phyloP scores from a whole-genome alignment of 1,284 basidiomycete species.

The Entoloma clypeatum region DNA sequence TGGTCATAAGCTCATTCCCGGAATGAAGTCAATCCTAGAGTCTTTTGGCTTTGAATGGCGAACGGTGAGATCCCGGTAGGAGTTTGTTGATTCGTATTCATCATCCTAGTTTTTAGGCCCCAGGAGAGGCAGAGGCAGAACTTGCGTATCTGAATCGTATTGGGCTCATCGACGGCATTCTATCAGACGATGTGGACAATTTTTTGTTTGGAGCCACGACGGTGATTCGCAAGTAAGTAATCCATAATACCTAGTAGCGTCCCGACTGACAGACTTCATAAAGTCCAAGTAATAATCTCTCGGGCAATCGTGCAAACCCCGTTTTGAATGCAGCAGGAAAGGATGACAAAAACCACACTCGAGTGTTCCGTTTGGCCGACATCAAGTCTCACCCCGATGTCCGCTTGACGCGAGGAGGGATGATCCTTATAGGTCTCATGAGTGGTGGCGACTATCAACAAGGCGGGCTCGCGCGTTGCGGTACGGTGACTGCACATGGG shows the following conservation, averaged over 20 bases:
- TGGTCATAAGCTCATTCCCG: conserved; percentile 53
- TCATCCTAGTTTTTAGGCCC: conserved; percentile 50
- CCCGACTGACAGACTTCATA: conserved; percentile 7
- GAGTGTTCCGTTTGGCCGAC: conserved; percentile 56
- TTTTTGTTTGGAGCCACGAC: conserved; percentile 85
- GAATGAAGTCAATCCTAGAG: conserved; percentile 79
- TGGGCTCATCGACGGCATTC: conserved; percentile 83
- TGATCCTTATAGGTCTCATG: conserved; percentile 84
- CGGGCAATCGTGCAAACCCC: conserved; percentile 61
- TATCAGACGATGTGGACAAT: conserved; percentile 93
- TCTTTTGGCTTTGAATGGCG: conserved; percentile 89
- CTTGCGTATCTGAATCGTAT: conserved; percentile 81
- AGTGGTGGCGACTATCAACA: conserved; percentile 90
- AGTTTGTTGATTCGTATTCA: neutral
- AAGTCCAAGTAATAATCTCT: conserved; percentile 72
- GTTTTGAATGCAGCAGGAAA: conserved; percentile 61
- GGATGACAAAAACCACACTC: conserved; percentile 72
- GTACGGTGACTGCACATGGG: conserved; percentile 59
- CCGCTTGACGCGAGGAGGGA: conserved; percentile 64
- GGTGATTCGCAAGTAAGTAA: conserved; percentile 60
- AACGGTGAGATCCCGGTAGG: conserved; percentile 45
- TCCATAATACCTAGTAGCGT: neutral
- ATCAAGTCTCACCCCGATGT: conserved; percentile 53
- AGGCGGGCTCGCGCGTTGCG: conserved; percentile 62
- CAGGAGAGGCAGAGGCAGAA: conserved; percentile 96